Percentiles rank a stretch among this genome's conserved stretches.
phyloP scores from a whole-genome alignment of 345 rosid species.

The Rhizophora mangle region DNA sequence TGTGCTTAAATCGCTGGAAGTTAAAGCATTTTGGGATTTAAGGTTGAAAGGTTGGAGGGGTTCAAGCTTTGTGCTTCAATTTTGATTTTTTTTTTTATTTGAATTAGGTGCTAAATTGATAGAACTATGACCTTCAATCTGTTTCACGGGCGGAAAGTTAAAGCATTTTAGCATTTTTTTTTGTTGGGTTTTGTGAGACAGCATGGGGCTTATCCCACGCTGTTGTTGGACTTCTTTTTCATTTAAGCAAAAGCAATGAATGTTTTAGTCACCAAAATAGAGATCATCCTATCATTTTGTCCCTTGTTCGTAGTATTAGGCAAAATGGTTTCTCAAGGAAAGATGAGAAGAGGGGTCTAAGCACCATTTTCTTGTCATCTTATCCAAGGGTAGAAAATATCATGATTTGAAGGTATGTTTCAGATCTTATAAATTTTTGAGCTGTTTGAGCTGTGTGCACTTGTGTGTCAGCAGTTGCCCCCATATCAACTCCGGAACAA shows the following conservation, averaged over 20 bases:
- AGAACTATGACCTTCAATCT: background rate
- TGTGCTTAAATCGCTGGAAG: background rate
- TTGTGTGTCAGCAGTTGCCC: slow-evolving; percentile 85
- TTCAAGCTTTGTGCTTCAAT: background rate
- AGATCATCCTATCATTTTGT: background rate
- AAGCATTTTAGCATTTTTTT: background rate
- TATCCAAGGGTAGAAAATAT: slow-evolving; percentile 14
- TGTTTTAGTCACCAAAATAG: background rate
- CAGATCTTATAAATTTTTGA: slow-evolving; percentile 85
- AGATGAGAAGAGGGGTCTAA: background rate
- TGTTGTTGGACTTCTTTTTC: background rate
- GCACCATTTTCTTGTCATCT: background rate
- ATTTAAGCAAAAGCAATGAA: background rate
- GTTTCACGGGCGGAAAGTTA: too few relatives aligned
- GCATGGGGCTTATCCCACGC: too few relatives aligned
- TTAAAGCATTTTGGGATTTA: too few relatives aligned
- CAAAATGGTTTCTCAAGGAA: background rate
- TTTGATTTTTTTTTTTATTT: background rate
- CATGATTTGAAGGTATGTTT: slow-evolving; percentile 84
- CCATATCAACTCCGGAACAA: slow-evolving; percentile 70
- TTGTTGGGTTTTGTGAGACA: too few relatives aligned
- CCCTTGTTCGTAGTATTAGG: background rate
- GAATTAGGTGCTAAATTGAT: background rate
- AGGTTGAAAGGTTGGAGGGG: background rate
- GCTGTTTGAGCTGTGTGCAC: slow-evolving; percentile 43